phyloP scores from a whole-genome alignment of 805 yeast genomes.

The Scheffersomyces amazonensis region DNA sequence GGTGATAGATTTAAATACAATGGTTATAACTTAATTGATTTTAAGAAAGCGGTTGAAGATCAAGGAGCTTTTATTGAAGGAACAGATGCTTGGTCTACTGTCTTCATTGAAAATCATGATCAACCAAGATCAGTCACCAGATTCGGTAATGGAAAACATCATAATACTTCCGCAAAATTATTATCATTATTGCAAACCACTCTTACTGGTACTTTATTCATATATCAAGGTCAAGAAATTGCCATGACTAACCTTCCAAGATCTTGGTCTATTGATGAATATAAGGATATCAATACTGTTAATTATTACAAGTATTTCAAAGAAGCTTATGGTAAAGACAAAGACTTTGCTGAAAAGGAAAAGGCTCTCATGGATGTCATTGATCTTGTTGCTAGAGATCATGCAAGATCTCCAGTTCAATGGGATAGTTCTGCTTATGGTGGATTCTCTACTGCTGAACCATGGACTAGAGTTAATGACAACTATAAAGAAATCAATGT shows the following conservation, averaged over 20 bases:
- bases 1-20: slow-evolving; percentile 32
- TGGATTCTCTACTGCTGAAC: slow-evolving; percentile 47
- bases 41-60: slow-evolving; percentile 37
- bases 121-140: slow-evolving; percentile 53
- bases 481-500: slow-evolving; percentile 50
- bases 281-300: slow-evolving; percentile 48
- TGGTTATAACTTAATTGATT: slow-evolving; percentile 35
- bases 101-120: slow-evolving; percentile 57
- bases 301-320: slow-evolving; percentile 37
- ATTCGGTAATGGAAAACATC: slow-evolving; percentile 42
- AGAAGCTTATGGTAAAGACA: slow-evolving; percentile 23
- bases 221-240: slow-evolving; percentile 62
- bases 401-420: slow-evolving; percentile 56
- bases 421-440: slow-evolving; percentile 45
- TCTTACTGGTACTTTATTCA: slow-evolving; percentile 52
- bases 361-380: slow-evolving; percentile 28
- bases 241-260: slow-evolving; percentile 51
- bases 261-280: slow-evolving; percentile 49
- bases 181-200: slow-evolving; percentile 43
- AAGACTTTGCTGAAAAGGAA: slow-evolving; percentile 16
- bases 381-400: slow-evolving; percentile 45
- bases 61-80: slow-evolving; percentile 39
- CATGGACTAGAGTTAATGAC: slow-evolving; percentile 55
- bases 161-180: slow-evolving; percentile 45
- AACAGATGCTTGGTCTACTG: slow-evolving; percentile 57